Conservation (phyloP, 1,284 basidiomycete genomes). For the Athelia sp. region DNA sequence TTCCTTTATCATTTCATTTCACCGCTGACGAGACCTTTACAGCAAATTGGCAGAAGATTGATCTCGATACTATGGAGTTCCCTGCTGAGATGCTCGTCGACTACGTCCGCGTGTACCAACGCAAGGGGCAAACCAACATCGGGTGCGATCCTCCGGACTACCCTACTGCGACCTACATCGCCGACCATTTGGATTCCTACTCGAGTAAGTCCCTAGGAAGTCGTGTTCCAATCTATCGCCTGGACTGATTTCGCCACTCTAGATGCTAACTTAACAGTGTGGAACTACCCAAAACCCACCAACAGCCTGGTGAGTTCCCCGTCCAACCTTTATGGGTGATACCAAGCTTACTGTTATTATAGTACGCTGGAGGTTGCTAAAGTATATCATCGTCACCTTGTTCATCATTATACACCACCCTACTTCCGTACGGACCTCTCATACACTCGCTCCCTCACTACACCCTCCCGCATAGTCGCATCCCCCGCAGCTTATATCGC, state of each 20-base stretch:
- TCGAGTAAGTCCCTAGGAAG: slow-evolving; percentile 20
- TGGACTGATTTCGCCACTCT: not conserved
- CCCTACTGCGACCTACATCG: slow-evolving; percentile 65
- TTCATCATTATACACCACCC: too few species aligned
- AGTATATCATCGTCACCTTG: too few species aligned
- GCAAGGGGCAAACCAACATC: slow-evolving; percentile 43
- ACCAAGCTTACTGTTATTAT: too few species aligned
- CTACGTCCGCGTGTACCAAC: slow-evolving; percentile 71
- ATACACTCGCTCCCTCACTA: too few species aligned
- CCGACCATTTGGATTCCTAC: slow-evolving; percentile 29
- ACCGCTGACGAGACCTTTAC: slow-evolving; percentile 32
- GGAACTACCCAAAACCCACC: slow-evolving; percentile 20
- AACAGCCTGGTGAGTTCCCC: slow-evolving; percentile 17
- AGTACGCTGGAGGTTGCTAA: too few species aligned
- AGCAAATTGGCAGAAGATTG: slow-evolving; percentile 46
- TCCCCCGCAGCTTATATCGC: too few species aligned
- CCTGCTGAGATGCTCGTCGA: slow-evolving; percentile 63
- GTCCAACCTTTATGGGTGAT: too few species aligned
- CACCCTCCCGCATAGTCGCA: too few species aligned
- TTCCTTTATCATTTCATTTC: not conserved
- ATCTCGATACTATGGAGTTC: slow-evolving; percentile 52
- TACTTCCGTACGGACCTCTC: too few species aligned
- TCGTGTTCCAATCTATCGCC: not conserved
- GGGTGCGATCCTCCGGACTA: slow-evolving; percentile 52
- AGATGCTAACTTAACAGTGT: slow-evolving; percentile 14